A percentile compares a stretch with the other conserved stretches of the same genome.
These are phyloP conservation scores for Xylaria telfairii DNA, from an alignment of 495 filamentous ascomycete genomes.

Conservation along the genomic window DNA sequence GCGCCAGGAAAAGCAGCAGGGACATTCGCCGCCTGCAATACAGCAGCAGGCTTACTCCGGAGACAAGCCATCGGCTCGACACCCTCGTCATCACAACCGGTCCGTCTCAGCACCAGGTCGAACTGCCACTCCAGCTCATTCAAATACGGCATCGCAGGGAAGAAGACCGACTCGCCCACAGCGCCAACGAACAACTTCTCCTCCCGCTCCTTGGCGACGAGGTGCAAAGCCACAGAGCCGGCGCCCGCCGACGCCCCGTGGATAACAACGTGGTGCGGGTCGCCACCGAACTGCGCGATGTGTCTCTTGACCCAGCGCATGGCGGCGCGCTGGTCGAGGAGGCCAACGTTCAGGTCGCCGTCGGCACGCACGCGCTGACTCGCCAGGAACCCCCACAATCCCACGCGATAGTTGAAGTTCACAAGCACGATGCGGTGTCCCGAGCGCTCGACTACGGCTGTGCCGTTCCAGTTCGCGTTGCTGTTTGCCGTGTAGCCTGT, in stretches of 20 bases:
- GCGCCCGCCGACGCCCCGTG: conserved; percentile 77
- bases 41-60: conserved; percentile 49
- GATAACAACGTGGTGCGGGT: conserved; percentile 73
- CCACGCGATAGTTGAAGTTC: conserved; percentile 77
- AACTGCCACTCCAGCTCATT: conserved; percentile 54
- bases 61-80: conserved; percentile 55
- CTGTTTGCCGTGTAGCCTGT: conserved; percentile 65
- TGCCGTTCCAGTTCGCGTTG: conserved; percentile 72
- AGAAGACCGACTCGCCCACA: conserved; percentile 51
- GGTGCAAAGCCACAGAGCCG: conserved; percentile 68
- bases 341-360: conserved; percentile 68
- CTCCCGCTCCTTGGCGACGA: conserved; percentile 60
- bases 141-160: conserved; percentile 49
- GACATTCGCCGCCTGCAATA: conserved; percentile 60
- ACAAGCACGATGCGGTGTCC: conserved; percentile 69
- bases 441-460: conserved; percentile 63
- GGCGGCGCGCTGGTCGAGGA: conserved; percentile 72
- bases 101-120: conserved; percentile 37
- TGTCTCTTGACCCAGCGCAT: conserved; percentile 73
- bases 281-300: conserved; percentile 73
- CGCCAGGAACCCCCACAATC: conserved; percentile 75
- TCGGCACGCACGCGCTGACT: conserved; percentile 60
- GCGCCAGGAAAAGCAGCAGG: conserved; percentile 52
- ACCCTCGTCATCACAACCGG: conserved; percentile 33
- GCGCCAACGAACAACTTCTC: conserved; percentile 46